A percentile compares a stretch with the other conserved stretches of the same genome.
Evolutionary conservation across 2,329 filamentous ascomycete species (phyloP).

Genomic region (Pyricularia sp.): DNA sequence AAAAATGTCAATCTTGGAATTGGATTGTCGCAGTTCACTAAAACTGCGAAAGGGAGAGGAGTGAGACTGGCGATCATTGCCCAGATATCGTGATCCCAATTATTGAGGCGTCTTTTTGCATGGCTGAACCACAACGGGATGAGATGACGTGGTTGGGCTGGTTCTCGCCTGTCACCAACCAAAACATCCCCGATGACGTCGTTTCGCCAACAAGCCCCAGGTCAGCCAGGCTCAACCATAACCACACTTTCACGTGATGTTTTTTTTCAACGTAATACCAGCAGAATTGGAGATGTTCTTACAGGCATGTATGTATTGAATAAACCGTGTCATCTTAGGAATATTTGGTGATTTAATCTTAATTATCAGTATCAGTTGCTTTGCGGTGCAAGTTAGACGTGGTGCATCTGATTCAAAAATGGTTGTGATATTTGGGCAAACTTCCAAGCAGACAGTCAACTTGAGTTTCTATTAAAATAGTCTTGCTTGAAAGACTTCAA

Average conservation of each 20-base stretch:
- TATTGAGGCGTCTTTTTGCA: background rate
- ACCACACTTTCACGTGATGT: background rate
- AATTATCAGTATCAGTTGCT: no score
- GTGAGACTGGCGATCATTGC: background rate
- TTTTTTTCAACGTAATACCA: background rate
- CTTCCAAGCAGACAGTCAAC: no score
- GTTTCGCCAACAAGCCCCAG: background rate
- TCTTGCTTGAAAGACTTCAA: no score
- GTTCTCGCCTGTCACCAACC: background rate
- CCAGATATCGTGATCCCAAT: background rate
- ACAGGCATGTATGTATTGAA: background rate
- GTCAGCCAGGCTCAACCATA: background rate
- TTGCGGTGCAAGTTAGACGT: no score
- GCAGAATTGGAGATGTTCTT: background rate
- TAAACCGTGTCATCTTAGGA: background rate
- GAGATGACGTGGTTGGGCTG: background rate
- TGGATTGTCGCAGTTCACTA: background rate
- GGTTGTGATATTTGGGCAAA: no score
- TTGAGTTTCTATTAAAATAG: no score
- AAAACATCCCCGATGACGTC: background rate
- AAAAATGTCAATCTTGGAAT: background rate
- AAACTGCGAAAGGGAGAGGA: background rate
- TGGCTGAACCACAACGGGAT: background rate
- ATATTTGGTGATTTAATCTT: no score
- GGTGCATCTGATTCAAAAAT: no score